These are phyloP conservation scores for Erodium texanum DNA, from an alignment of 441 rosid species.

Conservation along the genomic window DNA sequence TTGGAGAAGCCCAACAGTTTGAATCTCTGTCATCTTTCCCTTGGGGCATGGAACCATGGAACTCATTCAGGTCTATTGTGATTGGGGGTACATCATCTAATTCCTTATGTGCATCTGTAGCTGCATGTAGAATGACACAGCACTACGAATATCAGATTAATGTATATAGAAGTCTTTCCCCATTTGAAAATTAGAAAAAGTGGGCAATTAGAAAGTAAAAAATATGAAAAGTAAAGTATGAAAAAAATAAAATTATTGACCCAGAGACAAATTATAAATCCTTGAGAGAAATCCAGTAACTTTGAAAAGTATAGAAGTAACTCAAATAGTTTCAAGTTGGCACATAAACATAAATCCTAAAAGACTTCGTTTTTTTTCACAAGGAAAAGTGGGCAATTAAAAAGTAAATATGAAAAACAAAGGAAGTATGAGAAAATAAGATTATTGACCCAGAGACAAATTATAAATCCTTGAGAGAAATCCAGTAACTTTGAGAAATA, in stretches of 20 bases:
- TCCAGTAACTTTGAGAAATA: neutral
- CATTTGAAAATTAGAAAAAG: neutral
- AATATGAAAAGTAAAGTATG: neutral
- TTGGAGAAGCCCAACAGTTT: constrained; percentile 89
- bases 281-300: neutral
- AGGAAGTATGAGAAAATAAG: neutral
- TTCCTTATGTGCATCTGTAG: constrained; percentile 48
- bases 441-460: neutral
- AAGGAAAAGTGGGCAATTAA: neutral
- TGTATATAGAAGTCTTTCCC: constrained; percentile 1
- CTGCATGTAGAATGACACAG: constrained; percentile 34
- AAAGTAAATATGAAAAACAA: neutral
- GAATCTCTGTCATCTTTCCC: constrained; percentile 61
- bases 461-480: neutral
- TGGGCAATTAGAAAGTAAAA: neutral
- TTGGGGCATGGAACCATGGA: constrained; percentile 53
- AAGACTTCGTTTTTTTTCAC: neutral
- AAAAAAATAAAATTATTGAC: neutral
- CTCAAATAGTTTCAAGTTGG: neutral
- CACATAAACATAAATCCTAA: neutral
- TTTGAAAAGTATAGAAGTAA: neutral
- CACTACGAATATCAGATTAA: neutral
- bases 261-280: neutral
- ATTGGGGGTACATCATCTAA: constrained; percentile 49
- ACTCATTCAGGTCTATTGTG: constrained; percentile 35